Conservation (phyloP, 306 rosid species). For the Cotoneaster glaucophyllus region DNA sequence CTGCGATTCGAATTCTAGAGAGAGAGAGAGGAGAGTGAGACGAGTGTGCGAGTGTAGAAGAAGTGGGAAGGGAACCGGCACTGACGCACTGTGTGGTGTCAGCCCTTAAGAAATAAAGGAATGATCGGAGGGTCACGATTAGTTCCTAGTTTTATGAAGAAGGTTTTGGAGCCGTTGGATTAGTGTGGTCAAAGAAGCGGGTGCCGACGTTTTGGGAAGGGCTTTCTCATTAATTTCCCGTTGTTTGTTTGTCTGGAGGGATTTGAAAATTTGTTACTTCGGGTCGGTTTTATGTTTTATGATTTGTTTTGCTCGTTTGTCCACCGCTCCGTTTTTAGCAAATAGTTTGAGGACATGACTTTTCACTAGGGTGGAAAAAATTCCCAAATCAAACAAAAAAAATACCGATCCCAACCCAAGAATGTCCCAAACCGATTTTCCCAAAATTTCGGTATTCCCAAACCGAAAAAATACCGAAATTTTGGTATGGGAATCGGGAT, state of each 20-base stretch:
- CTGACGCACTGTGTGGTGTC: neutral
- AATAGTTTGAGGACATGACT: neutral
- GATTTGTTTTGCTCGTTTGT: neutral
- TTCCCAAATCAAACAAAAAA: too few species aligned
- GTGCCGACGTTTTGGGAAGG: neutral
- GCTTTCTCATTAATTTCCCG: neutral
- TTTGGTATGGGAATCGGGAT: too few species aligned
- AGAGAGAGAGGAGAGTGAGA: neutral
- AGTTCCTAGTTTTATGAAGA: constrained; percentile 3
- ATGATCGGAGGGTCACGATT: constrained; percentile 6
- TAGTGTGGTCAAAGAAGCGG: neutral
- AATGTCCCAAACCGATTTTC: too few species aligned
- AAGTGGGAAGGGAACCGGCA: neutral
- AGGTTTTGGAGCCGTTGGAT: constrained; percentile 3
- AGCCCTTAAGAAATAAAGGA: constrained; percentile 7
- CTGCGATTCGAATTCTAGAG: neutral
- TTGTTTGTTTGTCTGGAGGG: neutral
- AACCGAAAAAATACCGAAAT: too few species aligned
- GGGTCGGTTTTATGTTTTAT: neutral
- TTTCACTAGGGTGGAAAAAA: too few species aligned
- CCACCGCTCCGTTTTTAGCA: neutral
- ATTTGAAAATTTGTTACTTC: neutral
- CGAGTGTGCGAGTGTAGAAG: neutral
- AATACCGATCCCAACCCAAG: too few species aligned
- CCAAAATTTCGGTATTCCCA: too few species aligned